phyloP scores from a whole-genome alignment of 2,329 filamentous ascomycete species.

The Diaporthe citriasiana region DNA sequence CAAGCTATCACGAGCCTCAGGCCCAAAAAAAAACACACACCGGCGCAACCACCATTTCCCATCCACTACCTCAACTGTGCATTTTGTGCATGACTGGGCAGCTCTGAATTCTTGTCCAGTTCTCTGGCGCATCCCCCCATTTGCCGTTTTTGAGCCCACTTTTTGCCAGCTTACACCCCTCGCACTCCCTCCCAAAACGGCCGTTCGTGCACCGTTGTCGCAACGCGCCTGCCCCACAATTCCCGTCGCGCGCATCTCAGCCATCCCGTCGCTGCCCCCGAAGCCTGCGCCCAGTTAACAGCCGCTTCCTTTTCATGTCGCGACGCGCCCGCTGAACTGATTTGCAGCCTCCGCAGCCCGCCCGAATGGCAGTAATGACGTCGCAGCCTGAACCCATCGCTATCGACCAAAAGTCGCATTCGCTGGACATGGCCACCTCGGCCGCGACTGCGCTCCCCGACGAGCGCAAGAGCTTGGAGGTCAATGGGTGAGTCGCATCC shows the following conservation, averaged over 20 bases:
- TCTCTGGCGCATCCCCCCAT: slow-evolving; percentile 11
- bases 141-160: slow-evolving; percentile 29
- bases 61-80: slow-evolving; percentile 38
- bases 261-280: neutral
- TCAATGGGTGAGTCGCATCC: slow-evolving; percentile 70
- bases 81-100: slow-evolving; percentile 28
- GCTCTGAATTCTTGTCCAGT: neutral
- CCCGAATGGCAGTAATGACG: slow-evolving; percentile 68
- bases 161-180: slow-evolving; percentile 31
- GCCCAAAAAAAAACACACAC: slow-evolving; percentile 38
- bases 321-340: slow-evolving; percentile 41
- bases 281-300: neutral
- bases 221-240: slow-evolving; percentile 37
- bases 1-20: slow-evolving; percentile 46
- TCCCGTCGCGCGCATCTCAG: slow-evolving; percentile 29
- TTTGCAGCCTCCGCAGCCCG: slow-evolving; percentile 48
- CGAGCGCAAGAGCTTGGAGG: slow-evolving; percentile 48
- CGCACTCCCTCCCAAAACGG: neutral
- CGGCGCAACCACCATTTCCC: slow-evolving; percentile 39
- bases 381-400: slow-evolving; percentile 60
- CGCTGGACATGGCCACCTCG: slow-evolving; percentile 60
- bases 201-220: slow-evolving; percentile 20
- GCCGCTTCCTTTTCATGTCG: slow-evolving; percentile 53
- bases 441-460: slow-evolving; percentile 59
- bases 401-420: slow-evolving; percentile 65